phyloP scores from a whole-genome alignment of 1,139 yeast species.

The Nadsonia commutata region DNA sequence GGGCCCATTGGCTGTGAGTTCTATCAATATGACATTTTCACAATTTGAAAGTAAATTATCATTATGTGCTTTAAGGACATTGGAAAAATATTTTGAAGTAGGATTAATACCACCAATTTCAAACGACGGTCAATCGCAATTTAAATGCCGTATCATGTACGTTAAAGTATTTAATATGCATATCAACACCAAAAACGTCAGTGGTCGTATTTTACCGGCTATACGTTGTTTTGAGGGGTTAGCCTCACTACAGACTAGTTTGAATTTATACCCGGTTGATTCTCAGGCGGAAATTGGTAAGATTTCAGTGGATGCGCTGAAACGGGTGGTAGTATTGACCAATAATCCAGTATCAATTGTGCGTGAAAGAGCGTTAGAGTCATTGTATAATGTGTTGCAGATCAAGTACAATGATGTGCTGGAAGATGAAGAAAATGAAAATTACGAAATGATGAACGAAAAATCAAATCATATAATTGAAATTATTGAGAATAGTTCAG shows the following conservation, averaged over 20 bases:
- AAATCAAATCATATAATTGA: not conserved
- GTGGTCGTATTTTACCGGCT: not conserved
- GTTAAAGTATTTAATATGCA: not conserved
- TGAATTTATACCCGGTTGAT: not conserved
- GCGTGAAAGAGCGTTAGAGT: not conserved
- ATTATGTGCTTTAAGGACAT: not conserved
- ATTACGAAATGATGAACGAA: not conserved
- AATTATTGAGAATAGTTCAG: not conserved
- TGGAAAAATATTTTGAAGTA: not conserved
- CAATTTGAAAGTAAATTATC: not conserved
- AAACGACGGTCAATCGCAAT: not conserved
- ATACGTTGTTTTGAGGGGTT: not conserved
- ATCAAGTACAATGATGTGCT: not conserved
- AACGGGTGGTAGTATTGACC: not conserved
- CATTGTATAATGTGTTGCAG: not conserved
- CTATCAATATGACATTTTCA: not conserved
- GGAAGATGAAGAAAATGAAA: not conserved
- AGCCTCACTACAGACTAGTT: no score
- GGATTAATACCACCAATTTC: not conserved
- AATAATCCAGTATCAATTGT: not conserved
- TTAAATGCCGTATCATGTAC: not conserved
- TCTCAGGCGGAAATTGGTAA: not conserved
- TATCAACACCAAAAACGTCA: not conserved
- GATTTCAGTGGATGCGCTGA: not conserved
- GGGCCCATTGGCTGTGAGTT: not conserved